These are phyloP conservation scores for Trichocomaceae sp. DNA, from an alignment of 2,329 filamentous ascomycete genomes.

Conservation along the genomic window DNA sequence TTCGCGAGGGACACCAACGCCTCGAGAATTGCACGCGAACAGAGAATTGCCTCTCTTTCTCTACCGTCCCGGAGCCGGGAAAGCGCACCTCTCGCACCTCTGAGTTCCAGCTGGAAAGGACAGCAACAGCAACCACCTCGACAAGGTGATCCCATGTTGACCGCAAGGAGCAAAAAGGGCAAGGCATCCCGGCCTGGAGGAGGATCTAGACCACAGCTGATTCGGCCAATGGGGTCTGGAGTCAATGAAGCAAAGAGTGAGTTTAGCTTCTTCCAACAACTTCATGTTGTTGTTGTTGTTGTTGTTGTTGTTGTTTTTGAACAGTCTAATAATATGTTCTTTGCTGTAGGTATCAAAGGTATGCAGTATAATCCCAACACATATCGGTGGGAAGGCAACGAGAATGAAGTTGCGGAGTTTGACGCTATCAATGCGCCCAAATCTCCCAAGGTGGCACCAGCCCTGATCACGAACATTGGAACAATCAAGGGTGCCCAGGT, in stretches of 20 bases:
- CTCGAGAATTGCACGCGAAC: constrained; percentile 58
- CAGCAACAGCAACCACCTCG: constrained; percentile 48
- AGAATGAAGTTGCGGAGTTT: constrained; percentile 74
- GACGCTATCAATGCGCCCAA: constrained; percentile 50
- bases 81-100: constrained; percentile 42
- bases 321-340: constrained; percentile 15
- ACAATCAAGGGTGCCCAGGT: constrained; percentile 81
- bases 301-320: too few species aligned
- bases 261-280: constrained; percentile 25
- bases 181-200: constrained; percentile 27
- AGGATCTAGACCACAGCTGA: constrained; percentile 69
- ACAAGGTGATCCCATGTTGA: constrained; percentile 45
- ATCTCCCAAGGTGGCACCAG: constrained; percentile 45
- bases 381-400: constrained; percentile 93
- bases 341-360: constrained; percentile 67
- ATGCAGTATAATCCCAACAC: constrained; percentile 92
- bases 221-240: constrained; percentile 69
- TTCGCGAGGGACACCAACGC: constrained; percentile 63
- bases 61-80: constrained; percentile 34
- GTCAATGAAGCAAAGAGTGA: constrained; percentile 74
- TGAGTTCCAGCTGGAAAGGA: constrained; percentile 55
- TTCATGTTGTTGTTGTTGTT: too few species aligned
- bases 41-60: constrained; percentile 46
- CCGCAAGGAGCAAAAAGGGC: constrained; percentile 41
- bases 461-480: constrained; percentile 86